phyloP scores from a whole-genome alignment of 305 asterid genomes.

The Ajuga reptans region DNA sequence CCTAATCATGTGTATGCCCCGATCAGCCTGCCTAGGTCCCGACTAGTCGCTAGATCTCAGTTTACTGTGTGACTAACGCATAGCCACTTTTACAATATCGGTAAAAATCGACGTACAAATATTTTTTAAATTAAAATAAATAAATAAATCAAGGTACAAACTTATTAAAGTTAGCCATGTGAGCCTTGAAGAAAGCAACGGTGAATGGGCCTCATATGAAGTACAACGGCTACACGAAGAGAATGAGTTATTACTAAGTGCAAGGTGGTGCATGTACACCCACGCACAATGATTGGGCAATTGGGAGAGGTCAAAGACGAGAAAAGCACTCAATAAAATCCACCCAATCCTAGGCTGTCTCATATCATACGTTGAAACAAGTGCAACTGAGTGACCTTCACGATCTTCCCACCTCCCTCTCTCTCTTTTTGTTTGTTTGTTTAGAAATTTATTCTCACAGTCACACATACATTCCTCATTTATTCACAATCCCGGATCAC shows the following conservation, averaged over 20 bases:
- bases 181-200: constrained; percentile 9
- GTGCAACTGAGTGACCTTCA: constrained; percentile 49
- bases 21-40: too few species aligned
- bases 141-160: neutral
- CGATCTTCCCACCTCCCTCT: constrained; percentile 39
- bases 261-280: constrained; percentile 21
- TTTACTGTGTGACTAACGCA: too few species aligned
- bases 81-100: too few species aligned
- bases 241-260: constrained; percentile 10
- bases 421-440: neutral
- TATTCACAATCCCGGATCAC: constrained; percentile 55
- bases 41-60: too few species aligned
- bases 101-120: too few species aligned
- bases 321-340: neutral
- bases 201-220: neutral
- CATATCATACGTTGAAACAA: constrained; percentile 13
- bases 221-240: constrained; percentile 8
- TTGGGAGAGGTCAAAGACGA: constrained; percentile 22
- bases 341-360: constrained; percentile 40
- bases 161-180: constrained; percentile 18
- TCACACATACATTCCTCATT: constrained; percentile 24
- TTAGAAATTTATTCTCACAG: constrained; percentile 17
- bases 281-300: constrained; percentile 22
- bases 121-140: too few species aligned
- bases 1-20: too few species aligned